phyloP scores from a whole-genome alignment of 1,139 yeast species.

The Hyphopichia wangnamkhiaoensis region DNA sequence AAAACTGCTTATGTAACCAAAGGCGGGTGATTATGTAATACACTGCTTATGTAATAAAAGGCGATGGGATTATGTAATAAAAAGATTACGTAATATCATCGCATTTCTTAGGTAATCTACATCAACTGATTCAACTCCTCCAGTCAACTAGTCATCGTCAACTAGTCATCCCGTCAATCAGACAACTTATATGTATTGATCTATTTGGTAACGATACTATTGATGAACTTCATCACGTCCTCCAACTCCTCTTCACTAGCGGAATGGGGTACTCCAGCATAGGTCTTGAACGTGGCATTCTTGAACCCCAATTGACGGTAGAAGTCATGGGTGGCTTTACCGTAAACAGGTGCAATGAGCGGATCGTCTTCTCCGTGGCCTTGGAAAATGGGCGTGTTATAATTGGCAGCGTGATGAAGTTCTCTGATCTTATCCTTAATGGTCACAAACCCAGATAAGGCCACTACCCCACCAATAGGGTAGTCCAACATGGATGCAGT shows the following conservation, averaged over 20 bases:
- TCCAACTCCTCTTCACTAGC: conserved; percentile 65
- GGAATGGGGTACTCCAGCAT: conserved; percentile 67
- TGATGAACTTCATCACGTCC: conserved; percentile 59
- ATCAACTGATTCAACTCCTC: too few species aligned
- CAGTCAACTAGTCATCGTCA: too few species aligned
- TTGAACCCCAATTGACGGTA: conserved; percentile 52
- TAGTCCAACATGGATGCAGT: conserved; percentile 43
- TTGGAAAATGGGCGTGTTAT: conserved; percentile 75
- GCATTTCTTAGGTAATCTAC: too few species aligned
- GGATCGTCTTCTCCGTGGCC: conserved; percentile 88
- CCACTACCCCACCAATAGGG: conserved; percentile 77
- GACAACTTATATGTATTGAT: too few species aligned
- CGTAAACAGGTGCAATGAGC: conserved; percentile 54
- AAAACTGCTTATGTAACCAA: too few species aligned
- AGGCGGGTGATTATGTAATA: too few species aligned
- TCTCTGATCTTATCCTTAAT: conserved; percentile 42
- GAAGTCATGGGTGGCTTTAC: conserved; percentile 48
- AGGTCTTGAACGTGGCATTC: conserved; percentile 56
- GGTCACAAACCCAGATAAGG: conserved; percentile 79
- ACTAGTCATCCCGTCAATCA: too few species aligned
- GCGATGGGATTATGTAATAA: too few species aligned
- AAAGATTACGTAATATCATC: too few species aligned
- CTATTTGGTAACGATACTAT: conserved; percentile 12
- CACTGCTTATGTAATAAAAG: too few species aligned
- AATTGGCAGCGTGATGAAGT: conserved; percentile 36